Base-by-base conservation (phyloP, 805 yeast genomes). In the Candida dajiaensis region DNA sequence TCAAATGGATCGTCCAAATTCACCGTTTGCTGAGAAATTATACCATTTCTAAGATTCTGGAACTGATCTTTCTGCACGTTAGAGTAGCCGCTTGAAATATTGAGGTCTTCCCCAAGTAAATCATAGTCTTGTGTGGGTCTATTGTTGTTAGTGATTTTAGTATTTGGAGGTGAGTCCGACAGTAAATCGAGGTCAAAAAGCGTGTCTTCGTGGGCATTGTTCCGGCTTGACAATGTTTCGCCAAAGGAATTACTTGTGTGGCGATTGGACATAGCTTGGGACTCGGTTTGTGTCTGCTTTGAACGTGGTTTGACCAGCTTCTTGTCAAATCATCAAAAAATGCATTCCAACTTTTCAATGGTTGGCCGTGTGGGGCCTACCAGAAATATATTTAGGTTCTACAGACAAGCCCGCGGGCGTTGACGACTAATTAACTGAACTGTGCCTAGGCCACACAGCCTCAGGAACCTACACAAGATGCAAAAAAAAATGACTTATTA, bases 161-260 rank as follows among this genome's bases (percentile, higher is more conserved):
- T 20, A 16, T 20, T 18, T 3, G 22, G 39, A 9, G 39, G 39
- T 36, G 39, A 36, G 16, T 19, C 6, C 8, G 39, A 36, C 56
- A 68, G 51, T 41, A 70, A 57, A 48, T 69, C 73, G 19, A 70
- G 61, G 50, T 70, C 74, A 44, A 69, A 70, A 21, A 70, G 55
- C 29, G 72, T 65, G 47, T 66, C 62, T 12, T 36, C 42, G 38
- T 37, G 44, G 26, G 38, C 28, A 12, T 29, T 22, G 2, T 8
- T 37, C 11, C 25, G 22, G n/a, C 39, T 36, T n/a, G 16, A 12
- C 22, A 20, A n/a, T 8, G 22, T 8, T 25, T 29, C 50, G 13
- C 23, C 35, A 28, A 41, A 47, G 29, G 44, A 48, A 26, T 44
- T 40, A 7, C 25, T 28, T 5, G 20, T 15, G 4, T 26, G 31